Base-by-base conservation (phyloP, 2,329 filamentous ascomycete genomes). In the Coniochaeta sp. region DNA sequence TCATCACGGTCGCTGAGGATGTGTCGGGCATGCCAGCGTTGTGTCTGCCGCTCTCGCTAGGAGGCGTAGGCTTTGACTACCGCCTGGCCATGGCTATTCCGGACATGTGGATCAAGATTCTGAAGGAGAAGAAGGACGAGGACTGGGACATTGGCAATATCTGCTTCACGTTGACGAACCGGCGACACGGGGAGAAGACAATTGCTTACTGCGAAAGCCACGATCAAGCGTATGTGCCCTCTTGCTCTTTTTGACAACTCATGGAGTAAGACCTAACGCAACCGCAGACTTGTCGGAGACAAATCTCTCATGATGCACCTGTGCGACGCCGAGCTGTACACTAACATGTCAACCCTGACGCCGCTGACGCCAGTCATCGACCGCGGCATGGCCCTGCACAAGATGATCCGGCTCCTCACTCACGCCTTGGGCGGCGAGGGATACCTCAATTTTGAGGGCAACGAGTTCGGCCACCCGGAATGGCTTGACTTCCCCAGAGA, bases 11-110 rank as follows among this genome's bases (percentile, higher is more conserved):
- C 64, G 95, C 95, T 22, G 95, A 99, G 73, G 95, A 99, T 71
- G 95, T 99, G 11, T 98, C 93, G 8, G 95, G 95, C 19, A 99
- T 99, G 95, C 95, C 95, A 17, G 93, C 92, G n/a, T 80, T 99
- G 56, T 98, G 95, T 74, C 76, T 99, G 40, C 87, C 90, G 7
- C 79, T 97, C 43, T 88, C 89, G 1, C 80, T 97, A 1, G 95
- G 95, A 19, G 95, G 95, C 63, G 86, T 98, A 66, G 95, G 95
- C 28, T 99, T 99, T 72, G 95, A 99, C 76, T 99, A 99, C 75
- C 87, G 95, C 66, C 85, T 99, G 34, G 93, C 93, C 60, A 99
- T 99, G 95, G 95, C 95, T 5, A 87, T 99, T 64, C 95, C 95
- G 4, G 95, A 99, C 73, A 90, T 99, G 86, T 99, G 96, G 86